Evolutionary conservation across 441 rosid genomes (phyloP).

Genomic region (Euphorbia schlechtendalii): DNA sequence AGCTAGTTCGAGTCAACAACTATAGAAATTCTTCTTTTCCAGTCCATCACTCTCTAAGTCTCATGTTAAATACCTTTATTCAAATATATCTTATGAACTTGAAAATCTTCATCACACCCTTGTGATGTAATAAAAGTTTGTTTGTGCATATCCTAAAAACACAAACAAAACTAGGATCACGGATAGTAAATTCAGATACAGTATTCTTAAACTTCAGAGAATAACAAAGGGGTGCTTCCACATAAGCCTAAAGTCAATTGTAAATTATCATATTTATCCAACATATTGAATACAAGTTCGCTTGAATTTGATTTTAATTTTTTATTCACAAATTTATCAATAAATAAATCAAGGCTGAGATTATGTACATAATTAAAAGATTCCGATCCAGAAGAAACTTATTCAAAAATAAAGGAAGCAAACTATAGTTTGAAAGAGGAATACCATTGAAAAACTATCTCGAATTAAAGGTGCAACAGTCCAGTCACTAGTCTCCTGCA

Average conservation of each 20-base stretch:
- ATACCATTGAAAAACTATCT: constrained; percentile 93
- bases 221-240: neutral
- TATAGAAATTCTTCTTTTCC: neutral
- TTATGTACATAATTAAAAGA: neutral
- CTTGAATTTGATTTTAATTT: neutral
- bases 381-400: neutral
- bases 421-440: neutral
- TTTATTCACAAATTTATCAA: too few relatives aligned
- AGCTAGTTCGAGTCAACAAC: neutral
- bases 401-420: neutral
- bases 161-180: neutral
- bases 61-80: neutral
- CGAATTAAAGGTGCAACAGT: constrained; percentile 70
- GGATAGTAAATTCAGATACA: too few relatives aligned
- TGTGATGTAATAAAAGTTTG: neutral
- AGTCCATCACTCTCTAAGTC: neutral
- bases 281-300: neutral
- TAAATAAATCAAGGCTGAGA: neutral
- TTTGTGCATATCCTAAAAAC: neutral
- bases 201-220: neutral
- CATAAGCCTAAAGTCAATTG: neutral
- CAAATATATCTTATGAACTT: neutral
- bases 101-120: neutral
- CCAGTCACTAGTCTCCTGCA: constrained; percentile 86
- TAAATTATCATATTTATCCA: neutral